A percentile compares a stretch with the other conserved stretches of the same genome.
Evolutionary conservation across 345 rosid genomes (phyloP).

Genomic region (Sisymbrium altissimum): DNA sequence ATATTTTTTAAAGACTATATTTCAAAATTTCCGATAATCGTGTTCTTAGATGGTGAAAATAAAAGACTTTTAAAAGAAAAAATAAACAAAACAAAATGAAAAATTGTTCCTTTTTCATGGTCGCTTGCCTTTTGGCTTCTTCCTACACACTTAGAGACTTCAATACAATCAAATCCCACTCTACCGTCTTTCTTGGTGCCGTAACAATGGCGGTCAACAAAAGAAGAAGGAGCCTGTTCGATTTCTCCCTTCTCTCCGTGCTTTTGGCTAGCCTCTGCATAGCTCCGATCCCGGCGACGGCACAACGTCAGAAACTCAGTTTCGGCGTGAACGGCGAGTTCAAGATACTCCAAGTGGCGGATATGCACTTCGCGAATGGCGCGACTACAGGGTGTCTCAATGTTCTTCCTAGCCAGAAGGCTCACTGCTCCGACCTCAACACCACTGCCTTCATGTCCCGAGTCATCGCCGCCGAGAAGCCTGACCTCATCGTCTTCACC

Average conservation of each 20-base stretch:
- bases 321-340: conserved; percentile 58
- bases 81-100: neutral
- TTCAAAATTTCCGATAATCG: no score
- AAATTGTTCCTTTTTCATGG: neutral
- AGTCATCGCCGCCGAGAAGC: conserved; percentile 81
- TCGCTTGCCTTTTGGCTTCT: neutral
- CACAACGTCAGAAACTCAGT: conserved; percentile 41
- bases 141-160: neutral
- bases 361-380: conserved; percentile 88
- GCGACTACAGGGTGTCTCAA: conserved; percentile 50
- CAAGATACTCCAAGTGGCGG: conserved; percentile 90
- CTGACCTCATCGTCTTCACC: conserved; percentile 84
- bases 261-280: conserved; percentile 19
- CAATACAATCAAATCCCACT: neutral
- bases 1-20: no score
- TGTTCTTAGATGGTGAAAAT: neutral
- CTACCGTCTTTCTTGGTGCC: neutral
- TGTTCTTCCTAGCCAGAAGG: conserved; percentile 47
- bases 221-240: neutral
- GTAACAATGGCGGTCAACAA: conserved; percentile 19
- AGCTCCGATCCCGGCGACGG: conserved; percentile 14
- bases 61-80: neutral
- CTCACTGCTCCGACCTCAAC: conserved; percentile 80
- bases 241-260: neutral
- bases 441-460: conserved; percentile 67